These are phyloP conservation scores for Penicillium longicatenatum DNA, from an alignment of 495 filamentous ascomycete genomes.

Conservation along the genomic window DNA sequence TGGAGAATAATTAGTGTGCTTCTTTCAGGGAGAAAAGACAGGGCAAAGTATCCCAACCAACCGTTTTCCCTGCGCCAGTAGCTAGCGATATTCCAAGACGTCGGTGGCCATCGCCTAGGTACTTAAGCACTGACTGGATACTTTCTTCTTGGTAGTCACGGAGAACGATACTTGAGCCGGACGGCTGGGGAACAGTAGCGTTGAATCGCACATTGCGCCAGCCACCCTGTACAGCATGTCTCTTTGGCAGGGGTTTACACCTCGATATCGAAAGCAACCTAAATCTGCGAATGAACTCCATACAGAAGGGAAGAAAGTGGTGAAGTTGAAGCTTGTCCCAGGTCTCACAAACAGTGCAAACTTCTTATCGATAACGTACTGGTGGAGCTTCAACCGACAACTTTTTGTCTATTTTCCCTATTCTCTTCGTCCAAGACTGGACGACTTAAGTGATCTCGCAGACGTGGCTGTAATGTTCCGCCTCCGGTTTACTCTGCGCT, in stretches of 20 bases:
- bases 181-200: slow-evolving; percentile 28
- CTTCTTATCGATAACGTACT: slow-evolving; percentile 39
- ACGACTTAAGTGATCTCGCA: slow-evolving; percentile 5
- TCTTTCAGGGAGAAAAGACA: neutral
- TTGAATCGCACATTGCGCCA: slow-evolving; percentile 26
- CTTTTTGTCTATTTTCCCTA: slow-evolving; percentile 21
- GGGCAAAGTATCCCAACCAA: slow-evolving; percentile 32
- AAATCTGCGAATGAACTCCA: slow-evolving; percentile 38
- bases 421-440: neutral
- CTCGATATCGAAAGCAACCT: slow-evolving; percentile 23
- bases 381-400: slow-evolving; percentile 12
- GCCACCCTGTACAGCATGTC: neutral
- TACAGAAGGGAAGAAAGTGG: slow-evolving; percentile 10
- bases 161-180: slow-evolving; percentile 52
- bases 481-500: slow-evolving; percentile 15
- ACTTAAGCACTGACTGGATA: slow-evolving; percentile 78
- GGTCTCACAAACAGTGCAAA: slow-evolving; percentile 49
- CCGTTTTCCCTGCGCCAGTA: slow-evolving; percentile 92
- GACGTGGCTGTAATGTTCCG: slow-evolving; percentile 33
- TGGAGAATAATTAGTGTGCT: slow-evolving; percentile 6
- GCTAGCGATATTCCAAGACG: slow-evolving; percentile 87
- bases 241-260: slow-evolving; percentile 13
- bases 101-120: slow-evolving; percentile 72
- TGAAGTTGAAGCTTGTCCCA: slow-evolving; percentile 5
- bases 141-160: slow-evolving; percentile 86